Evolutionary conservation across 2,329 filamentous ascomycete genomes (phyloP), one percentile per base, ranked within the genome.

Genomic region (Phialocephala sp.): DNA sequence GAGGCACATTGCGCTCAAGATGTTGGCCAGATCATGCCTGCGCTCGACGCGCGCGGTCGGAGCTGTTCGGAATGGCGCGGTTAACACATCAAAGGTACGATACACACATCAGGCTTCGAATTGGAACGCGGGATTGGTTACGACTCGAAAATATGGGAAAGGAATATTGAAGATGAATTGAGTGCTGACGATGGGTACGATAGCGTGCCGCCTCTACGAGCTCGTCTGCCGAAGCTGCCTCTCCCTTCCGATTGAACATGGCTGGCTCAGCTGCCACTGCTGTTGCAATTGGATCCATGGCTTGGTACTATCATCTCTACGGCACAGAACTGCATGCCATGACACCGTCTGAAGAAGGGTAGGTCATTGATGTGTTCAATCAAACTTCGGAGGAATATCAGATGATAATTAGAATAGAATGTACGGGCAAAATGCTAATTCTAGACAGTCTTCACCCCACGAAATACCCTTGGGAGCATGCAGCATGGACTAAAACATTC

Each of bases 281-380:
- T 75, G 86, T 93, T 77, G 93, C 94, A 76, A 84, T 92, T 81
- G 94, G 93, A 76, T 94, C 94, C 73, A 89, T 94, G 77, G 94
- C 92, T 75, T 98, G 94, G 93, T 98, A 97, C 85, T 97, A 94
- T 81, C 93, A 97, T 82, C 89, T 97, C 75, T 98, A 97, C 82
- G 95, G 94, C 77, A 88, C 92, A 76, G 89, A 91, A 76, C 91
- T 92, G 69, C 88, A 93, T 81, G 95, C 95, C 75, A 91, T 91
- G 89, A 94, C 94, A 75, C 93, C 93, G 71, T 91, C 91, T 77
- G 95, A 99, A 85, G 95, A 99, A 89, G 95, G 95, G 95, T 99
- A 86, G 90, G 94, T 73, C 43, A n/a, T 63, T 62, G 61, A 68
- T 66, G 52, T 20, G 20, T 62, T 36, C 43, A 24, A 59, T 12